Conservation (phyloP, 495 filamentous ascomycete species). For the Aspergillus nidulans region DNA sequence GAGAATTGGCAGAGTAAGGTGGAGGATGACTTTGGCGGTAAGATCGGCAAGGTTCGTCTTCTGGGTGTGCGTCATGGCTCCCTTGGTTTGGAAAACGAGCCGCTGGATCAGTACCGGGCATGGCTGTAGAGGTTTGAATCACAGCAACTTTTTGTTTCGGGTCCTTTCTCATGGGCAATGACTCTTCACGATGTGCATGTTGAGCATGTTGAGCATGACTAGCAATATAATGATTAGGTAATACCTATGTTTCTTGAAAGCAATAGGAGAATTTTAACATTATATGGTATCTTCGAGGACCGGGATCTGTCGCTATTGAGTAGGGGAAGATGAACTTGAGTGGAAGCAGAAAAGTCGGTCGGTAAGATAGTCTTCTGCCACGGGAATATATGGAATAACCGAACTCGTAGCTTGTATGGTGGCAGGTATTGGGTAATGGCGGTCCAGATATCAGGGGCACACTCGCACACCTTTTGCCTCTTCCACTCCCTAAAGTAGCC, state of each 20-base stretch:
- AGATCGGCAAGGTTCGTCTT: slow-evolving; percentile 68
- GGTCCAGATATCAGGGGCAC: no score
- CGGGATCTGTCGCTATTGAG: no score
- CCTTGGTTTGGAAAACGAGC: slow-evolving; percentile 72
- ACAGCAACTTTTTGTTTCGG: neutral
- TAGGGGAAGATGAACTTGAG: no score
- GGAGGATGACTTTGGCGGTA: slow-evolving; percentile 49
- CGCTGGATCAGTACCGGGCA: slow-evolving; percentile 52
- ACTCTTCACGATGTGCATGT: neutral
- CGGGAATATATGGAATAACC: no score
- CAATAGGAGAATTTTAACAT: neutral
- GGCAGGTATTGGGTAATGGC: no score
- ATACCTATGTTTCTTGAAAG: neutral
- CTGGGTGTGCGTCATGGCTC: slow-evolving; percentile 82
- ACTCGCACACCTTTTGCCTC: no score
- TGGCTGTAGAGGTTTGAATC: slow-evolving; percentile 41
- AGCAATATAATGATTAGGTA: neutral
- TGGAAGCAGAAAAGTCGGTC: no score
- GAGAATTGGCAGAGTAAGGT: slow-evolving; percentile 55
- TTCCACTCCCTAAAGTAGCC: no score
- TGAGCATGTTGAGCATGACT: neutral
- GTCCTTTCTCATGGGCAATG: neutral
- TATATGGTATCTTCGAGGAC: neutral
- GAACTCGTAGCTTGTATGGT: no score
- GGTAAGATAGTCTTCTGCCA: no score